A percentile compares a stretch with the other conserved stretches of the same genome.
These are phyloP conservation scores for Kernera saxatilis DNA, from an alignment of 345 rosid species.

Conservation along the genomic window DNA sequence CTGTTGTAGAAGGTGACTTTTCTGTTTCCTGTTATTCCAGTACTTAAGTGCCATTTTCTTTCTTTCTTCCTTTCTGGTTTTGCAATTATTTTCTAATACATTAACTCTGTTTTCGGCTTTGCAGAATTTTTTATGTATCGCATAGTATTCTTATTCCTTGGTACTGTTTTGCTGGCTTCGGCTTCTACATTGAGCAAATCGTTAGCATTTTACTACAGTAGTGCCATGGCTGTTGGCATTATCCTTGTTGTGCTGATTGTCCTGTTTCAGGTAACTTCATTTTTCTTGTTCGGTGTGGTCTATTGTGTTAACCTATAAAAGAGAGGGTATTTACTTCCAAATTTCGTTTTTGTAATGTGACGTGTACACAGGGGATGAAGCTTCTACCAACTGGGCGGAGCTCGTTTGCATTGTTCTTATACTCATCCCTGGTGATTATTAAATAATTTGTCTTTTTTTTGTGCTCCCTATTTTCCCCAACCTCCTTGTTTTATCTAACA, in stretches of 20 bases:
- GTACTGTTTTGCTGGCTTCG: conserved; percentile 52
- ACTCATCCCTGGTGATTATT: conserved; percentile 69
- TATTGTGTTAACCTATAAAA: background rate
- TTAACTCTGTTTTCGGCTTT: conserved; percentile 6
- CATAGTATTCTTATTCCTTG: conserved; percentile 51
- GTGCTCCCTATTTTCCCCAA: background rate
- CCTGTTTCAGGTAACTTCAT: conserved; percentile 70
- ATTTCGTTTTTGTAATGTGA: background rate
- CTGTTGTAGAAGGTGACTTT: conserved; percentile 58
- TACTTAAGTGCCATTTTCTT: background rate
- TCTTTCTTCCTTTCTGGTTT: background rate
- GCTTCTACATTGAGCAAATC: conserved; percentile 76
- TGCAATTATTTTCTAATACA: background rate
- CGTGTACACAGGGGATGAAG: conserved; percentile 81
- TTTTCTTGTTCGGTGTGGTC: background rate
- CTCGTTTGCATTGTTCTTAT: conserved; percentile 75
- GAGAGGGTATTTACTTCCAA: background rate
- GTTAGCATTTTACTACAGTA: conserved; percentile 72
- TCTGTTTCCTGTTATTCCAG: background rate
- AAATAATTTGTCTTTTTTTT: background rate
- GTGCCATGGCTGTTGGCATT: conserved; percentile 89
- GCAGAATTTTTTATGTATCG: conserved; percentile 68
- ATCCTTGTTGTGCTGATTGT: conserved; percentile 79
- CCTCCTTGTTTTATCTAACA: background rate
- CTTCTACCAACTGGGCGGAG: conserved; percentile 84